Percentiles rank a stretch among this genome's conserved stretches.
Evolutionary conservation across 352 stramenopile species (phyloP).

Genomic region (Peronospora farinosa): DNA sequence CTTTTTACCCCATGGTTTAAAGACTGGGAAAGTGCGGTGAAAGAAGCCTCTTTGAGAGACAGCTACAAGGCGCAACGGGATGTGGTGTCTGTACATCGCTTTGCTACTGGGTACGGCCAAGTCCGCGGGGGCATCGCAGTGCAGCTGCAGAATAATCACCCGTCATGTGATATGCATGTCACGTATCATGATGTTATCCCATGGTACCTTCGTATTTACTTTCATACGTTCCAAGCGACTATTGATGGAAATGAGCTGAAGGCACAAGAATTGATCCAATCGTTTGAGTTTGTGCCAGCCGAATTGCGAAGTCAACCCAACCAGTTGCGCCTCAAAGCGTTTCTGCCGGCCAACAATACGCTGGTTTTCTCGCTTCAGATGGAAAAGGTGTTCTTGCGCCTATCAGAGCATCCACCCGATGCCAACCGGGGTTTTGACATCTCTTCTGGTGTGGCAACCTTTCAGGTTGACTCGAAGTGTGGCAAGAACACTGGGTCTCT

Average conservation of each 20-base stretch:
- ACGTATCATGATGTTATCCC: conserved; percentile 69
- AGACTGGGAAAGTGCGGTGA: conserved; percentile 17
- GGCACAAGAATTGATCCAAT: conserved; percentile 11
- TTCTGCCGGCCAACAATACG: conserved; percentile 46
- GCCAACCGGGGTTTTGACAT: conserved; percentile 85
- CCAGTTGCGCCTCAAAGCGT: conserved; percentile 45
- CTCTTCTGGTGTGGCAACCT: conserved; percentile 49
- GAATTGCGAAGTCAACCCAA: conserved; percentile 51
- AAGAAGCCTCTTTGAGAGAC: conserved; percentile 6
- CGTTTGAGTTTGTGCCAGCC: conserved; percentile 53
- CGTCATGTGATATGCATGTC: conserved; percentile 42
- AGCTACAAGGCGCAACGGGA: conserved; percentile 21
- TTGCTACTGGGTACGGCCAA: conserved; percentile 71
- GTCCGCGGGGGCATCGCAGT: conserved; percentile 67
- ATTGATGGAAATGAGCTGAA: conserved; percentile 8
- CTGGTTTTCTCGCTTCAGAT: conserved; percentile 70
- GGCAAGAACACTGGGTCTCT: conserved; percentile 2
- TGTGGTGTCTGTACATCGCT: conserved; percentile 59
- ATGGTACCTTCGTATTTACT: conserved; percentile 80
- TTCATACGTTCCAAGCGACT: conserved; percentile 49
- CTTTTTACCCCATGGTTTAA: conserved; percentile 19
- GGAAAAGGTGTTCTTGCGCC: conserved; percentile 73
- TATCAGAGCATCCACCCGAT: conserved; percentile 80
- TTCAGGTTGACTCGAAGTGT: conserved; percentile 20
- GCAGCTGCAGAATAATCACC: conserved; percentile 54